Base-by-base conservation (phyloP, 441 rosid genomes). In the Pelargonium fulgidum region DNA sequence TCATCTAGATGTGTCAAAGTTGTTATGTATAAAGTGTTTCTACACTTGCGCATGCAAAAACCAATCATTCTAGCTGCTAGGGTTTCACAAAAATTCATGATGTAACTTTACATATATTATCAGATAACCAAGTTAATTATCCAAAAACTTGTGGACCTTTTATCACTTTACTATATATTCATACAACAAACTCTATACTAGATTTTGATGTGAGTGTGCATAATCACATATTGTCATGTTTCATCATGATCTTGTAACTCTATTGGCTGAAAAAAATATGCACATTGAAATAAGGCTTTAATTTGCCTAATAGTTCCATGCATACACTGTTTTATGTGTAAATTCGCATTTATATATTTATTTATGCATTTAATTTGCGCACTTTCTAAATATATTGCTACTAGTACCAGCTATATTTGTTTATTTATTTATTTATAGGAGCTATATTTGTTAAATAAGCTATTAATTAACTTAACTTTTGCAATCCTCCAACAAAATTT, bases 31-130 rank as follows among this genome's bases (percentile, higher is more conserved):
- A 9, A n/a, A n/a, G n/a, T n/a, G 10, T n/a, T 11, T 47, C 52
- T 47, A 9, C 52, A 9, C 52, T 47, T 47, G 52, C 52, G 52
- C 52, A 47, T 47, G 52, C 52, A 47, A 47, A 47, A 47, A 47
- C 12, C 52, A 47, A 47, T 47, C 52, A 47, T 47, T 47, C 52
- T n/a, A 47, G 52, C 52, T 47, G 52, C 52, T 47, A 47, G 52
- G 52, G 52, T 47, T 47, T 47, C 52, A 47, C 52, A 47, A 9
- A 47, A 47, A 11, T n/a, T 7, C 52, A 10, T 47, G 52, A 47
- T 47, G 52, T 47, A 47, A 47, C 52, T 9, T 47, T 47, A 8
- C 52, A 47, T 47, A 11, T 47, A 13, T 11, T 47, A 22, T 22
- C 24, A 22, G 24, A 47, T 47, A 47, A 47, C 12, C 52, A 47